A percentile compares a stretch with the other conserved stretches of the same genome.
phyloP scores from a whole-genome alignment of 2,329 filamentous ascomycete species.

The Emmonsia crescens region DNA sequence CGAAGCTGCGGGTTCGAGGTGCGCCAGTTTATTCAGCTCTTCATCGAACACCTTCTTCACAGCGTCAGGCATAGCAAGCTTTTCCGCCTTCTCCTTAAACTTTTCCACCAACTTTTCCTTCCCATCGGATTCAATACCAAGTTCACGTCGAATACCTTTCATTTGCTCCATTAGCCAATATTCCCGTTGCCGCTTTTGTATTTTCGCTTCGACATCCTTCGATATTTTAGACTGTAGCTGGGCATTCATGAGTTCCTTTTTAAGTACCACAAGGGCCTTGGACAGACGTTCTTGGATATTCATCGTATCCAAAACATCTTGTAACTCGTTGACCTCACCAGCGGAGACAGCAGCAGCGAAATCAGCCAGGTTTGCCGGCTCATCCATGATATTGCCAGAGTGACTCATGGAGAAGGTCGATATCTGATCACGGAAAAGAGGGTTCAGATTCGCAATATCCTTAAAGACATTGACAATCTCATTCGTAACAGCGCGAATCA shows the following conservation, averaged over 20 bases:
- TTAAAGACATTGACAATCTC: constrained; percentile 99
- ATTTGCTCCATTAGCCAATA: constrained; percentile 99
- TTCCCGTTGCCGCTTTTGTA: constrained; percentile 91
- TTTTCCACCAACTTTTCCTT: constrained; percentile 97
- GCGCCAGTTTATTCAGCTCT: constrained; percentile 91
- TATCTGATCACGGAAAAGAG: constrained; percentile 91
- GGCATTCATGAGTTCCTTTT: constrained; percentile 98
- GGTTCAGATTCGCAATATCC: constrained; percentile 87
- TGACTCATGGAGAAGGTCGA: constrained; percentile 95
- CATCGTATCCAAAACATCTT: constrained; percentile 78
- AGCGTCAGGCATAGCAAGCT: constrained; percentile 90
- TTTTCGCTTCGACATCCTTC: constrained; percentile 95
- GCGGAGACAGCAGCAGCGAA: constrained; percentile 96
- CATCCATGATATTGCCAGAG: constrained; percentile 87
- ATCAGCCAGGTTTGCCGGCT: constrained; percentile 89
- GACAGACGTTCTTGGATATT: constrained; percentile 87
- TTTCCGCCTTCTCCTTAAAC: constrained; percentile 89
- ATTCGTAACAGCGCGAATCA: constrained; percentile 84
- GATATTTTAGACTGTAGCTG: constrained; percentile 94
- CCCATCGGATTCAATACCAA: constrained; percentile 93
- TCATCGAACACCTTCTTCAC: constrained; percentile 98
- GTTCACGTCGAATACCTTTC: constrained; percentile 92
- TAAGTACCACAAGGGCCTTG: constrained; percentile 82
- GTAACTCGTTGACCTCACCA: constrained; percentile 81
- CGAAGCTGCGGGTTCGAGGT: constrained; percentile 87